Evolutionary conservation across 768 basidiomycete genomes (phyloP).

Genomic region (Xanthoconium purpureum): DNA sequence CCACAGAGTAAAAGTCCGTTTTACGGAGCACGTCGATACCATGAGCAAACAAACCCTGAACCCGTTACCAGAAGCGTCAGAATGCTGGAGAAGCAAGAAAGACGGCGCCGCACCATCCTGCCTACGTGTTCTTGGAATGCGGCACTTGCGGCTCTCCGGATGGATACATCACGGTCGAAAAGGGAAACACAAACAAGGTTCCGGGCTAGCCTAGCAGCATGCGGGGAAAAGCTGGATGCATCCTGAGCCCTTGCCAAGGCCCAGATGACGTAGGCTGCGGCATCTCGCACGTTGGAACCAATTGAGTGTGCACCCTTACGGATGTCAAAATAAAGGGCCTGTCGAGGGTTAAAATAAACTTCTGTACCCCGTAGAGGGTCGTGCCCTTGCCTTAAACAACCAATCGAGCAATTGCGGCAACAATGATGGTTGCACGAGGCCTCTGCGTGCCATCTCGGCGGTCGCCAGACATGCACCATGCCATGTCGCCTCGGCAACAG

Average conservation of each 20-base stretch:
- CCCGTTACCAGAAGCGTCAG: constrained; percentile 20
- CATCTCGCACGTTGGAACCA: constrained; percentile 92
- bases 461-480: constrained; percentile 92
- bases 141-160: constrained; percentile 93
- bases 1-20: constrained; percentile 94
- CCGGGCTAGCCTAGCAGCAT: constrained; percentile 64
- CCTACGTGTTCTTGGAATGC: constrained; percentile 98
- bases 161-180: constrained; percentile 92
- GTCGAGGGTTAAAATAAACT: constrained; percentile 12
- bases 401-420: constrained; percentile 70
- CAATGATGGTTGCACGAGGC: constrained; percentile 56
- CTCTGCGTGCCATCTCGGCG: constrained; percentile 88
- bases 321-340: constrained; percentile 93
- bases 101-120: constrained; percentile 61
- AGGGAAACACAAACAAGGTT: constrained; percentile 75
- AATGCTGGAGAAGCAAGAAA: constrained; percentile 1
- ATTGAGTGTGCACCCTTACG: constrained; percentile 90
- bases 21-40: constrained; percentile 91
- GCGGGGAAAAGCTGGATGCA: constrained; percentile 51
- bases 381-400: constrained; percentile 65
- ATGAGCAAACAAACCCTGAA: constrained; percentile 83
- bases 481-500: constrained; percentile 85
- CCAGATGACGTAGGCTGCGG: constrained; percentile 94
- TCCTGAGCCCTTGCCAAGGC: constrained; percentile 82
- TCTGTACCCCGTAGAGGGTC: constrained; percentile 6